Evolutionary conservation across 2,329 filamentous ascomycete species (phyloP), one percentile per base, ranked within the genome.

Genomic region (Shiraia bambusicola): DNA sequence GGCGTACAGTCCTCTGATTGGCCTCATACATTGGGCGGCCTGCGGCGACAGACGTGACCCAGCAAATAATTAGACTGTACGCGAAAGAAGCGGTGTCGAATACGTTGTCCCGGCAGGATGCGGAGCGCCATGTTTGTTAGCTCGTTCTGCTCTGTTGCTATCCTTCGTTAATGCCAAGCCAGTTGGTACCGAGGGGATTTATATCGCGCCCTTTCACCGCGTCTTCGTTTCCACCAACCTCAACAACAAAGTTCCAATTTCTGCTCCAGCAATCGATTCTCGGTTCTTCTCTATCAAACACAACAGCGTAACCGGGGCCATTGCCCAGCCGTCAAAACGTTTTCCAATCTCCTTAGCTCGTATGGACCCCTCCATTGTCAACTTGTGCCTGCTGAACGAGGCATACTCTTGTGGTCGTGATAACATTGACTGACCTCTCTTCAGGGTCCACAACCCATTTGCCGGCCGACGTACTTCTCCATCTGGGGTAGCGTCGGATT

Each of bases 321-420:
- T 65, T 65, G 67, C 65, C 69, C 68, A 70, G 79, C 77, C 84
- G 86, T 81, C 88, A 95, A 88, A 77, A 95, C 89, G 91, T 96
- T 95, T 86, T 92, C 90, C 80, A 96, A 95, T 77, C 86, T 94
- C 65, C 86, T 96, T 62, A 93, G 93, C 82, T 95, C 90, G 91
- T 95, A 81, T 72, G 89, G 76, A 46, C 50, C 47, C 52, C 49
- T 44, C 54, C 42, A 45, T 36, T 24, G n/a, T n/a, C n/a, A n/a
- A n/a, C n/a, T n/a, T n/a, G 30, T 36, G 27, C 35, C 6, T 13
- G 17, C n/a, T 6, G 2, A n/a, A 7, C 16, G 31, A 12, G 24
- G 8, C 8, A n/a, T 24, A n/a, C 16, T 16, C 10, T 34, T 22
- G 19, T 7, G 15, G 24, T 39, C 40, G 36, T 32, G 33, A 37